These are phyloP conservation scores for Pseudozyma tsukubaensis DNA, from an alignment of 1,284 basidiomycete genomes.

Conservation along the genomic window DNA sequence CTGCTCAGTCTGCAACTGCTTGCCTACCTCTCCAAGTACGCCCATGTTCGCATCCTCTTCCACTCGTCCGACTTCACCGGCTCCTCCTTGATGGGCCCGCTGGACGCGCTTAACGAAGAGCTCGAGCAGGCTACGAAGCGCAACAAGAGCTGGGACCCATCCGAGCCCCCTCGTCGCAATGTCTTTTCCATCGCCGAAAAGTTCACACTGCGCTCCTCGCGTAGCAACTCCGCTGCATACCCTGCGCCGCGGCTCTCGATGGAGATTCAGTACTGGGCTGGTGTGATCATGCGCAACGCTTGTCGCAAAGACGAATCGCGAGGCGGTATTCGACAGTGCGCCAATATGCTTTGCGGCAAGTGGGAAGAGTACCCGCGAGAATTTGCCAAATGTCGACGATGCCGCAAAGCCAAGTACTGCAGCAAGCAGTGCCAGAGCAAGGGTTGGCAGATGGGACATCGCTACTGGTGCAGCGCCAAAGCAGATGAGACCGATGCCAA, in stretches of 20 bases:
- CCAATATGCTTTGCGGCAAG: slow-evolving; percentile 87
- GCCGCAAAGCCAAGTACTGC: slow-evolving; percentile 98
- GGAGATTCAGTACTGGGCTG: slow-evolving; percentile 99
- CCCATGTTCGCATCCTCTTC: slow-evolving; percentile 95
- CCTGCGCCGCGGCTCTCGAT: slow-evolving; percentile 77
- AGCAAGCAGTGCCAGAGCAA: slow-evolving; percentile 97
- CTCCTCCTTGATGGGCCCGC: slow-evolving; percentile 50
- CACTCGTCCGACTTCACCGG: slow-evolving; percentile 72
- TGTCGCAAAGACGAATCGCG: slow-evolving; percentile 92
- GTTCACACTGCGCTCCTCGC: slow-evolving; percentile 91
- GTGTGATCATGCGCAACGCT: slow-evolving; percentile 98
- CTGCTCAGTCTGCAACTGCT: slow-evolving; percentile 89
- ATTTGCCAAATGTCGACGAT: slow-evolving; percentile 95
- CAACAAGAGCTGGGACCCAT: slow-evolving; percentile 60
- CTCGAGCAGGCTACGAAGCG: slow-evolving; percentile 34
- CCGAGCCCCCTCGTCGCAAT: slow-evolving; percentile 68
- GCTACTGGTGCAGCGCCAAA: slow-evolving; percentile 73
- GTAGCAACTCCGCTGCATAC: slow-evolving; percentile 70
- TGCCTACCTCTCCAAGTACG: slow-evolving; percentile 97
- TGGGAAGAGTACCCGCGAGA: slow-evolving; percentile 95
- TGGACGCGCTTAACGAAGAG: slow-evolving; percentile 52
- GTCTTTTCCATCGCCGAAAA: slow-evolving; percentile 94
- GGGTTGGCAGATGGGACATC: slow-evolving; percentile 95
- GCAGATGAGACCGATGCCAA: slow-evolving; percentile 58
- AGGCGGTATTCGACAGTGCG: slow-evolving; percentile 95